Conservation (phyloP, 2,329 filamentous ascomycete species). For the Diaporthe nobilis region DNA sequence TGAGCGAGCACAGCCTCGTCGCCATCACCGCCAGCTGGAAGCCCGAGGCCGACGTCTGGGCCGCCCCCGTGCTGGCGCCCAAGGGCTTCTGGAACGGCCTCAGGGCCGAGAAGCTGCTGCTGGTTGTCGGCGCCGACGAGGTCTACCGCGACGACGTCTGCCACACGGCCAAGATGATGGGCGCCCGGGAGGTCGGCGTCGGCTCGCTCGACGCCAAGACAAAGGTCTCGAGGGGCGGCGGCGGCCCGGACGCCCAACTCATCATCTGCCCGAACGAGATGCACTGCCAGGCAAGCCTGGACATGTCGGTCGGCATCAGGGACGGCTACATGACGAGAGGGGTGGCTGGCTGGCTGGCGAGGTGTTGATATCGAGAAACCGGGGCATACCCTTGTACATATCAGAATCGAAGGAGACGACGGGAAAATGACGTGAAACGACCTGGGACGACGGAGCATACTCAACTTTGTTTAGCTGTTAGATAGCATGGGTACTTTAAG, state of each 20-base stretch:
- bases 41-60: constrained; percentile 43
- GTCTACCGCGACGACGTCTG: constrained; percentile 42
- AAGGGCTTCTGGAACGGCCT: constrained; percentile 40
- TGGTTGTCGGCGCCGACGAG: constrained; percentile 42
- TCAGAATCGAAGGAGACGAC: background rate
- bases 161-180: constrained; percentile 42
- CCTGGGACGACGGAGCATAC: constrained; percentile 2
- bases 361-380: background rate
- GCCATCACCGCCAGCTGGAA: constrained; percentile 41
- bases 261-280: constrained; percentile 43
- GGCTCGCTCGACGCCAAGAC: constrained; percentile 16
- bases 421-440: constrained; percentile 13
- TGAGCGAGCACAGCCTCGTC: constrained; percentile 36
- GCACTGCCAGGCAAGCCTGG: constrained; percentile 41
- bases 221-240: background rate
- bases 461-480: constrained; percentile 13
- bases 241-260: constrained; percentile 37
- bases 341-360: constrained; percentile 32
- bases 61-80: constrained; percentile 40
- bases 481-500: background rate
- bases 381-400: constrained; percentile 15
- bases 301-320: constrained; percentile 39
- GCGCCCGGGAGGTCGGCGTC: constrained; percentile 23
- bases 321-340: constrained; percentile 37
- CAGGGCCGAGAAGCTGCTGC: constrained; percentile 39